Base-by-base conservation (phyloP, 1,284 basidiomycete species). In the Moesziomyces sp. region DNA sequence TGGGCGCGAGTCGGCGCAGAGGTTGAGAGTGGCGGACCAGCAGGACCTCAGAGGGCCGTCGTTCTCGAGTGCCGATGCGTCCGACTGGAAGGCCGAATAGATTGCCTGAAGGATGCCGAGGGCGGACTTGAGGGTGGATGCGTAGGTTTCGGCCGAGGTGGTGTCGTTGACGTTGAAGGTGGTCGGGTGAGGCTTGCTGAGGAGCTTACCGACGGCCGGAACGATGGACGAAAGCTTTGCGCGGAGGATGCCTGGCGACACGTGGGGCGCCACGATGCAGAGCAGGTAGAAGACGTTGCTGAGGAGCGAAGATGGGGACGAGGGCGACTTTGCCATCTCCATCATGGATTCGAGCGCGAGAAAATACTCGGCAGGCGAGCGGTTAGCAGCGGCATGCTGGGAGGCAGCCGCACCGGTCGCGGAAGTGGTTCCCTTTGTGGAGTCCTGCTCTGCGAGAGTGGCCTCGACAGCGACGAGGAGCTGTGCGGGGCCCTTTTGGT, bases 401-500 rank as follows among this genome's bases (percentile, higher is more conserved):
- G 85, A 94, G 94, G 87, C 97, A 96, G 42, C 93, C 26, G 60
- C 70, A n/a, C 56, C 59, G 0, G 63, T 58, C 23, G 93, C 1
- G 89, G 89, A 42, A 85, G 85, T 49, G 58, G 91, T 57, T 5
- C 48, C 60, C 10, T 64, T 48, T 13, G 50, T 18, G 88, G n/a
- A 89, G 86, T 88, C 88, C 72, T 93, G 92, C 76, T 94, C 92
- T 55, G 88, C 87, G 77, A 99, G 88, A 13, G 94, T 96, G 2
- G 90, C 88, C 85, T 99, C 97, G 78, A 99, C 88, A 18, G 95
- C 97, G 58, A 88, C 86, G 46, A 99, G 88, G 21, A 99, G 89
- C 57, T 90, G 91, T 16, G 97, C 97, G 3, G 94, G 94, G 53
- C 92, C 89, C 82, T 93, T 93, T 86, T 98, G 94, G 82, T 97